Evolutionary conservation across 2,329 filamentous ascomycete species (phyloP), one percentile per base, ranked within the genome.

Genomic region (Daldinia eschscholtzii): DNA sequence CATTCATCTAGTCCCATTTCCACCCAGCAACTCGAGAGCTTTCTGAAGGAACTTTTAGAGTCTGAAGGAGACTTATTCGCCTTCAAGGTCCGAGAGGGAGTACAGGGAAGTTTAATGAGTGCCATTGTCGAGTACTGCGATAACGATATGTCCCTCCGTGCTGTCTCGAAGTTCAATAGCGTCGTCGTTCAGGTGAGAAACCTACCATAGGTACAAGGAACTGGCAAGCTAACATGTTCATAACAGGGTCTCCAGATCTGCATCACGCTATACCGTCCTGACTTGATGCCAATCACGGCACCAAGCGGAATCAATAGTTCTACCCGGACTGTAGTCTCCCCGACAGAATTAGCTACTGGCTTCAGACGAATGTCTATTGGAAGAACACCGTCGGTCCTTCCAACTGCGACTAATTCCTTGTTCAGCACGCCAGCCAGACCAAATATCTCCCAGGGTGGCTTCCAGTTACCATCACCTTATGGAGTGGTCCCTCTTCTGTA

Each of bases 91-190:
- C 76, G 81, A 12, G 73, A 78, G 13, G 80, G 79, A 12, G 80
- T 81, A 6, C 79, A 81, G 9, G 80, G 83, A 35, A 83, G 81
- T 6, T 74, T 82, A 5, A 81, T 86, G 69, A 81, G 80, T 60
- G 84, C 85, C 6, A 76, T 87, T 53, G 83, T 83, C 1, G 87
- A 89, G 72, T 89, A 85, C 64, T 83, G 82, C 59, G 86, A 89
- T 67, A 79, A 81, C 23, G 80, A 82, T 2, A 76, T 82, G 58
- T 84, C 85, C 9, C 52, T 81, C 15, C 73, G 74, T 4, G 83
- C 84, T 4, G 78, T 83, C 3, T 74, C 79, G 6, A 79, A 79
- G 63, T 81, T 82, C 50, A 81, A 83, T 52, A 80, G 81, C 10
- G 59, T 76, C 15, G 76, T 79, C 2, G 64, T 81, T 42, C 75